phyloP scores from a whole-genome alignment of 768 basidiomycete species.

The Jaapia argillacea region DNA sequence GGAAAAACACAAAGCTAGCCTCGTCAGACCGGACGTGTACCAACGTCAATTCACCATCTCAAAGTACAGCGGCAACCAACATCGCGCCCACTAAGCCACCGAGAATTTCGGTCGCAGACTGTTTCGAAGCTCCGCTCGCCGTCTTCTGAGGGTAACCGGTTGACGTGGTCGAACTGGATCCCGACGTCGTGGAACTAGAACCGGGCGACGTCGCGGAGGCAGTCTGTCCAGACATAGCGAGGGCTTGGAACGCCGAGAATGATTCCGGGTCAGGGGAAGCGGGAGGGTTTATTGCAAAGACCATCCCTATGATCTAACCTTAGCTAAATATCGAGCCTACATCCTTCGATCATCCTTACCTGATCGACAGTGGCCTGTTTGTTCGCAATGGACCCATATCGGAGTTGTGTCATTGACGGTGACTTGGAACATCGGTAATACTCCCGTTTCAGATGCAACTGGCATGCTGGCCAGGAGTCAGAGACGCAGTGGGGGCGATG shows the following conservation, averaged over 20 bases:
- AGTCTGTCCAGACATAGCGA: no score
- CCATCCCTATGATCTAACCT: conserved; percentile 17
- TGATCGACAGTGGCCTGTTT: conserved; percentile 3
- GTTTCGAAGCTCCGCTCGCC: no score
- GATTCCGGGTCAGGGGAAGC: neutral
- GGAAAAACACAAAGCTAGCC: no score
- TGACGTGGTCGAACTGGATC: no score
- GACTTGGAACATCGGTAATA: conserved; percentile 11
- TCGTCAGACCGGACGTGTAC: no score
- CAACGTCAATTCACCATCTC: no score
- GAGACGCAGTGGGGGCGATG: neutral
- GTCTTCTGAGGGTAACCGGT: no score
- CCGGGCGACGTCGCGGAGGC: neutral
- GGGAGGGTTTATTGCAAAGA: conserved; percentile 18
- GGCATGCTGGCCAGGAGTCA: conserved; percentile 11
- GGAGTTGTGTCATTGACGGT: conserved; percentile 16
- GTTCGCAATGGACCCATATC: conserved; percentile 17
- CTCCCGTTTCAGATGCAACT: conserved; percentile 6
- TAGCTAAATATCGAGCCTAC: conserved; percentile 9
- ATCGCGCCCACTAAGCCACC: no score
- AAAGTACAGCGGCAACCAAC: no score
- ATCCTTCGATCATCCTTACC: no score
- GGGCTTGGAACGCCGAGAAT: neutral
- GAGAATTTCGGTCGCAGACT: no score
- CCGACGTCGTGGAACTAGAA: neutral